phyloP scores from a whole-genome alignment of 108 stramenopile species.

The Nitzschia sp. region DNA sequence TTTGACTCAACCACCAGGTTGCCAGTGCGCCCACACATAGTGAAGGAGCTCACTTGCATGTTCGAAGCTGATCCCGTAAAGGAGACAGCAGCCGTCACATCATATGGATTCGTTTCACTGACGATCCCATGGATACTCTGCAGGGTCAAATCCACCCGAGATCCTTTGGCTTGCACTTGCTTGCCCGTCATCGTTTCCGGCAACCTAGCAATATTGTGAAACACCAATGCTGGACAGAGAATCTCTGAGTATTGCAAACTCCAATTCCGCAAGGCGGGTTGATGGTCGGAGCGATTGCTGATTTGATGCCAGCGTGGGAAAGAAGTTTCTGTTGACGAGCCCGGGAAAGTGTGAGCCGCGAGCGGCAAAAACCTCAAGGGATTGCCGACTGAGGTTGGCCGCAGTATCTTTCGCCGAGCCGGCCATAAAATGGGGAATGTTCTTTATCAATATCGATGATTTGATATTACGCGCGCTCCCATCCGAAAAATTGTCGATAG shows the following conservation, averaged over 20 bases:
- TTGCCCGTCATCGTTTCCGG: background rate
- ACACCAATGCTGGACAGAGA: too few species aligned
- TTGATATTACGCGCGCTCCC: background rate
- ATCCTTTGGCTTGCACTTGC: background rate
- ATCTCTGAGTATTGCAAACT: too few species aligned
- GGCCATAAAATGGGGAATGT: background rate
- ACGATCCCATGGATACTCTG: slow-evolving; percentile 32
- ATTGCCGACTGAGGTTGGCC: background rate
- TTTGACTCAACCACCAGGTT: slow-evolving; percentile 41
- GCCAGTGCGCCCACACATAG: slow-evolving; percentile 35
- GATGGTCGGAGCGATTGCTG: slow-evolving; percentile 4
- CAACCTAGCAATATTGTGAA: background rate
- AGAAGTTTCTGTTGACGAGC: background rate
- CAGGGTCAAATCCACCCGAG: slow-evolving; percentile 28
- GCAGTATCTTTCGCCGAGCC: background rate
- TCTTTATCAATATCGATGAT: background rate
- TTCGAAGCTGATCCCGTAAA: slow-evolving; percentile 39
- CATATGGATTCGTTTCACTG: slow-evolving; percentile 5
- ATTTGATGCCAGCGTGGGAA: background rate
- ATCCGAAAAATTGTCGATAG: background rate
- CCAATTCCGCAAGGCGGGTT: too few species aligned
- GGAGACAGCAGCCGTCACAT: slow-evolving; percentile 35
- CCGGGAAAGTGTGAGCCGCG: slow-evolving; percentile 2
- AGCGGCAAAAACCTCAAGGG: background rate
- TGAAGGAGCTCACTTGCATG: slow-evolving; percentile 47